Evolutionary conservation across 257 asterid species (phyloP).

Genomic region (Schizonepeta tenuifolia): DNA sequence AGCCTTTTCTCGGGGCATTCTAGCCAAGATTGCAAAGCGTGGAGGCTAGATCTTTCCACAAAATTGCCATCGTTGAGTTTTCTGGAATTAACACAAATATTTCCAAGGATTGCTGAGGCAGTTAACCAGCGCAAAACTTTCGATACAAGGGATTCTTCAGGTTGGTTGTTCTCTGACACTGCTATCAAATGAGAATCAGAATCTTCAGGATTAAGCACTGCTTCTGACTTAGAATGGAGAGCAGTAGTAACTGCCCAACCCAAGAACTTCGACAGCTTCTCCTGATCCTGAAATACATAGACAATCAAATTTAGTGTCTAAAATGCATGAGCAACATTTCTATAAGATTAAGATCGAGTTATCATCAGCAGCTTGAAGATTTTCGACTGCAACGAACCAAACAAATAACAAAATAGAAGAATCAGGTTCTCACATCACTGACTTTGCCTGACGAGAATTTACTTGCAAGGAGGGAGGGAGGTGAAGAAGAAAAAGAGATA

Average conservation of each 20-base stretch:
- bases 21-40: conserved; percentile 55
- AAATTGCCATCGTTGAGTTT: conserved; percentile 31
- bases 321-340: not conserved
- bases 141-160: conserved; percentile 58
- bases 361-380: no score
- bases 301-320: not conserved
- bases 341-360: not conserved
- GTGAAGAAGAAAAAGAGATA: not conserved
- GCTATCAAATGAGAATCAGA: conserved; percentile 26
- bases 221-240: conserved; percentile 46
- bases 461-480: not conserved
- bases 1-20: conserved; percentile 41
- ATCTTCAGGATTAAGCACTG: conserved; percentile 42
- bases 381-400: no score
- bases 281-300: conserved; percentile 53
- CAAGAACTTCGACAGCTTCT: conserved; percentile 64
- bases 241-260: conserved; percentile 76
- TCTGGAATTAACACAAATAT: conserved; percentile 47
- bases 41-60: conserved; percentile 43
- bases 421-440: not conserved
- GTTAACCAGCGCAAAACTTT: conserved; percentile 89
- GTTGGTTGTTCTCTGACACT: conserved; percentile 37
- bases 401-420: not conserved
- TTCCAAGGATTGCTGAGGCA: conserved; percentile 78
- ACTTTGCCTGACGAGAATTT: not conserved